phyloP scores from a whole-genome alignment of 2,329 filamentous ascomycete species.

The Colletotrichum musicola region DNA sequence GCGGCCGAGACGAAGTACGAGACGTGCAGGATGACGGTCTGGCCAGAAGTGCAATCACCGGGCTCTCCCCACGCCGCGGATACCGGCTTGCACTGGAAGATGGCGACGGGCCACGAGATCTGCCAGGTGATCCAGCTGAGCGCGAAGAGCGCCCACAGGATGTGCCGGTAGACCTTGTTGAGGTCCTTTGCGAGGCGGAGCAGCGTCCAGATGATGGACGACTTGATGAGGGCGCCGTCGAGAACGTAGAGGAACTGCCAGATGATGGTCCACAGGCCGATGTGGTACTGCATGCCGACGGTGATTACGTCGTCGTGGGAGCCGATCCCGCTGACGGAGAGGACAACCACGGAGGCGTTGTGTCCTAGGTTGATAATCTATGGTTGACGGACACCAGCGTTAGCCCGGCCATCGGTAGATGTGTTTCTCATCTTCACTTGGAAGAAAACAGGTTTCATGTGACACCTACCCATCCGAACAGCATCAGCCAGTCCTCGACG shows the following conservation, averaged over 20 bases:
- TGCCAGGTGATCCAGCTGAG: constrained; percentile 24
- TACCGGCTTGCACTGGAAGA: constrained; percentile 40
- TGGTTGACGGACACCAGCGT: neutral
- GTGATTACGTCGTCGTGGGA: no score
- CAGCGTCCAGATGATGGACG: constrained; percentile 39
- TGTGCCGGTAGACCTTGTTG: constrained; percentile 23
- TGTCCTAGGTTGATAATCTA: neutral
- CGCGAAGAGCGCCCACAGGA: constrained; percentile 34
- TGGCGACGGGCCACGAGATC: constrained; percentile 28
- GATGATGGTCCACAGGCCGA: constrained; percentile 14
- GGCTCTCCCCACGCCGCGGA: constrained; percentile 35
- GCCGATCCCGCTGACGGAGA: no score
- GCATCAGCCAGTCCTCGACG: constrained; percentile 1
- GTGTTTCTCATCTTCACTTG: no score
- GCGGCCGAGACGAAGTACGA: constrained; percentile 39
- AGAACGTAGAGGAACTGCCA: constrained; percentile 41
- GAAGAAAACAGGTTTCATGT: neutral
- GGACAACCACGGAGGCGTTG: neutral
- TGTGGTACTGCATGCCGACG: neutral
- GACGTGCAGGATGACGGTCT: constrained; percentile 27
- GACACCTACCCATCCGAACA: neutral
- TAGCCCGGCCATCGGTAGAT: no score
- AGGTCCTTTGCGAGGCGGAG: constrained; percentile 33
- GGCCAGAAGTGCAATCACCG: constrained; percentile 12
- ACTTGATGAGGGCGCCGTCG: constrained; percentile 38